Evolutionary conservation across 2,329 filamentous ascomycete genomes (phyloP).

Genomic region (Cytospora mali): DNA sequence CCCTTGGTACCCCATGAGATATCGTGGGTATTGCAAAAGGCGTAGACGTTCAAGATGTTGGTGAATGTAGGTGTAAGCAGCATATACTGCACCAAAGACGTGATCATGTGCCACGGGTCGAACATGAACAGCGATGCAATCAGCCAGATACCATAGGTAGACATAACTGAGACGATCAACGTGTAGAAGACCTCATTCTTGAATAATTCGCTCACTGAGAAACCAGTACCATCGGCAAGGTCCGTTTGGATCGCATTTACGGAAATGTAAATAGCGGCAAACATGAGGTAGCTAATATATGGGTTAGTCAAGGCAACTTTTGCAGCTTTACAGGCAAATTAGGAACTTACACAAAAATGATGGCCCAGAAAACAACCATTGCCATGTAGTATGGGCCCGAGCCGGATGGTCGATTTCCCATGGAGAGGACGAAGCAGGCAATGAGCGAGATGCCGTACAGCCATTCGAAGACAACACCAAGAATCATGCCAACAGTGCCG

Average conservation of each 20-base stretch:
- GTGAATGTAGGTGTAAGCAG: conserved; percentile 94
- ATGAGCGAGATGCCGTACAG: conserved; percentile 89
- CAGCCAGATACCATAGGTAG: conserved; percentile 92
- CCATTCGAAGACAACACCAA: conserved; percentile 94
- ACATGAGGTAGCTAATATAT: conserved; percentile 74
- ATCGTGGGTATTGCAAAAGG: conserved; percentile 97
- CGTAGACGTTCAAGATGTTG: conserved; percentile 98
- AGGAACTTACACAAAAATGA: conserved; percentile 80
- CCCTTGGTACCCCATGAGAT: conserved; percentile 98
- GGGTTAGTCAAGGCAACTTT: conserved; percentile 32
- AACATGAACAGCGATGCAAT: conserved; percentile 91
- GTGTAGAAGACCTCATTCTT: conserved; percentile 90
- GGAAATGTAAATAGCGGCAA: conserved; percentile 92
- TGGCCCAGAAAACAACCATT: conserved; percentile 98
- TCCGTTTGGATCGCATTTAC: conserved; percentile 81
- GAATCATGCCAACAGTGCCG: conserved; percentile 74
- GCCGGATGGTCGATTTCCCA: conserved; percentile 93
- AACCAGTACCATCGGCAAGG: conserved; percentile 60
- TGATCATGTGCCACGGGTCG: conserved; percentile 99
- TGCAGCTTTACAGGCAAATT: neutral
- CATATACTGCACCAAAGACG: conserved; percentile 92
- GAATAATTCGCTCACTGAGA: conserved; percentile 75
- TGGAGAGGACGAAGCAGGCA: conserved; percentile 90
- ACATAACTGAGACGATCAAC: conserved; percentile 87
- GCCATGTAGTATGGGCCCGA: conserved; percentile 93